Base-by-base conservation (phyloP, 2,329 filamentous ascomycete genomes). In the Talaromyces piceae region DNA sequence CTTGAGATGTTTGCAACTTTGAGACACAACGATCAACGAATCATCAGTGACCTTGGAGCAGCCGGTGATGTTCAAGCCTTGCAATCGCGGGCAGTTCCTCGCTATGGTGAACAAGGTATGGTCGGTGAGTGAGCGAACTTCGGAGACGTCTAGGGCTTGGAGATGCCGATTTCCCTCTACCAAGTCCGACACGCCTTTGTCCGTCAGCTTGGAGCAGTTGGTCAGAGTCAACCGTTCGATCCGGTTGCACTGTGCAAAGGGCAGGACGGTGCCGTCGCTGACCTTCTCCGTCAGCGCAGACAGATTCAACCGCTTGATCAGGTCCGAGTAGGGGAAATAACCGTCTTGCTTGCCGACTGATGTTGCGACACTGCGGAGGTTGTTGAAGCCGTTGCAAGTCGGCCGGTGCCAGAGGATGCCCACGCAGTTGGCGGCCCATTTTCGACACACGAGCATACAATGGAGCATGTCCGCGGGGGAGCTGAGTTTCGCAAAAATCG, bases 381-480 rank as follows among this genome's bases (percentile, higher is more conserved):
- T 90, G 11, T 77, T 71, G 87, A 89, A 96, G 60, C 83, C 88
- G 62, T 86, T 90, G 73, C 93, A 97, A 25, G 88, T 84, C 1
- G 93, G 93, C 33, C 93, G 81, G 68, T 96, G 91, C 93, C 93
- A 98, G 20, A 98, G 78, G 58, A 95, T 79, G 57, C 93, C 91
- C 59, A 97, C 93, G 47, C 87, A 86, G 65, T 96, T 96, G 56
- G 86, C 79, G 25, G 93, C 87, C 93, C 93, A 98, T 56, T 86
- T 82, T 69, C 90, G 91, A 63, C 86, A 96, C n/a, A 95, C 91
- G 57, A 93, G 77, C 87, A 97, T 91, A 70, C 88, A 94, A 69
- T 84, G 85, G 59, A 89, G 80, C 59, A 96, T 79, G 63, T 98
- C 91, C 41, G 77, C 73, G 2, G 90, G 80, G 11, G 80, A 82